A percentile compares a stretch with the other conserved stretches of the same genome.
Evolutionary conservation across 495 filamentous ascomycete species (phyloP).

Genomic region (Talaromyces nanjingensis): DNA sequence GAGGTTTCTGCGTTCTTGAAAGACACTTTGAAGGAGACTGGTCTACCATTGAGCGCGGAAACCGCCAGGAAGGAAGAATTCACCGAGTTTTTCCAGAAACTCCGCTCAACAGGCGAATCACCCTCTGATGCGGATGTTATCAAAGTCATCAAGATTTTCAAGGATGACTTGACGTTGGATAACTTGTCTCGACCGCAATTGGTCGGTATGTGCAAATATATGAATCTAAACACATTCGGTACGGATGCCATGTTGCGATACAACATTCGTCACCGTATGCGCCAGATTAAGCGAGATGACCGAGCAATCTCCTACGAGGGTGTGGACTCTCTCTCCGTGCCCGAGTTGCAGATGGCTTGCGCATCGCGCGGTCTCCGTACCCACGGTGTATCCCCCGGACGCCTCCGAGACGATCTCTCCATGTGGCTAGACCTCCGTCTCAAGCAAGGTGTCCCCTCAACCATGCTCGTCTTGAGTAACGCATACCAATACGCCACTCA

Average conservation of each 20-base stretch:
- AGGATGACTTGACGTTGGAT: slow-evolving; percentile 95
- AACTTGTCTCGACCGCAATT: slow-evolving; percentile 93
- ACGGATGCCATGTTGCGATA: slow-evolving; percentile 97
- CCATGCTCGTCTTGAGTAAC: slow-evolving; percentile 90
- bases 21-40: slow-evolving; percentile 85
- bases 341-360: slow-evolving; percentile 86
- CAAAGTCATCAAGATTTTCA: slow-evolving; percentile 99
- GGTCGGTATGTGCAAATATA: slow-evolving; percentile 95
- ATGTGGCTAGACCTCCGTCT: slow-evolving; percentile 93
- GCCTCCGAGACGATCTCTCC: slow-evolving; percentile 83
- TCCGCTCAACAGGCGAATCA: slow-evolving; percentile 81
- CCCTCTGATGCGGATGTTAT: slow-evolving; percentile 89
- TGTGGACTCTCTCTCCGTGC: slow-evolving; percentile 84
- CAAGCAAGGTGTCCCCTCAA: slow-evolving; percentile 88
- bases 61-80: slow-evolving; percentile 93
- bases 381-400: slow-evolving; percentile 78
- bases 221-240: slow-evolving; percentile 95
- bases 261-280: slow-evolving; percentile 94
- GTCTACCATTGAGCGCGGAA: slow-evolving; percentile 75
- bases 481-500: slow-evolving; percentile 87
- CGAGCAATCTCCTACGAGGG: slow-evolving; percentile 92
- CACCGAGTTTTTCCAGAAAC: slow-evolving; percentile 95
- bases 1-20: slow-evolving; percentile 91
- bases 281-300: slow-evolving; percentile 98
- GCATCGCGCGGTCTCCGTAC: slow-evolving; percentile 89